Percentiles rank a stretch among this genome's conserved stretches.
Conservation (phyloP, 208 protist genomes). For the Phytomonas sp. region DNA sequence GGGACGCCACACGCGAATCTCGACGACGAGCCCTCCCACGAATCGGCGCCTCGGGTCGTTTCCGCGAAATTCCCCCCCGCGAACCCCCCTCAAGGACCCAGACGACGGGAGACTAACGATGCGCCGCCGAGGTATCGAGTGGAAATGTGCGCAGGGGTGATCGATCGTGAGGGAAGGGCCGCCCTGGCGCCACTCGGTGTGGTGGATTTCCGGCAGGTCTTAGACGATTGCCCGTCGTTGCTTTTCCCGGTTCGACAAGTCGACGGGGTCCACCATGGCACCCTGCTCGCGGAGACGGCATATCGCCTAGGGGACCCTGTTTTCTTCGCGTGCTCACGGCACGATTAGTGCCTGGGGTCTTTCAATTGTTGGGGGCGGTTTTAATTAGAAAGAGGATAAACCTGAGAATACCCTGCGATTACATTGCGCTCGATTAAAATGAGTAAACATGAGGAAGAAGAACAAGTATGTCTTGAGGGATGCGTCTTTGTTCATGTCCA, state of each 20-base stretch:
- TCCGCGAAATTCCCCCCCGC: neutral
- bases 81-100: neutral
- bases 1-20: neutral
- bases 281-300: slow-evolving; percentile 13
- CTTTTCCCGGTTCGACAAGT: slow-evolving; percentile 22
- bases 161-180: slow-evolving; percentile 32
- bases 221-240: slow-evolving; percentile 18
- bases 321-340: slow-evolving; percentile 54
- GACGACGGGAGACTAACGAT: neutral
- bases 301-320: slow-evolving; percentile 58
- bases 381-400: neutral
- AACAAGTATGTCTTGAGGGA: neutral
- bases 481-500: slow-evolving; percentile 5
- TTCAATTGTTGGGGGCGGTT: neutral
- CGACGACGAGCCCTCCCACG: neutral
- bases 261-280: slow-evolving; percentile 3
- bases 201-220: slow-evolving; percentile 48
- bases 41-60: neutral
- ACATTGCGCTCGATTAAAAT: neutral
- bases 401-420: neutral
- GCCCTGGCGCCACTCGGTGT: slow-evolving; percentile 27
- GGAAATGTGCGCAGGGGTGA: slow-evolving; percentile 29
- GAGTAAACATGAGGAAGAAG: neutral
- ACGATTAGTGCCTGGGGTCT: slow-evolving; percentile 5
- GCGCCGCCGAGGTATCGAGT: slow-evolving; percentile 31